Evolutionary conservation across 108 stramenopile species (phyloP), one percentile per base, ranked within the genome.

Genomic region (Cylindrotheca closterium): DNA sequence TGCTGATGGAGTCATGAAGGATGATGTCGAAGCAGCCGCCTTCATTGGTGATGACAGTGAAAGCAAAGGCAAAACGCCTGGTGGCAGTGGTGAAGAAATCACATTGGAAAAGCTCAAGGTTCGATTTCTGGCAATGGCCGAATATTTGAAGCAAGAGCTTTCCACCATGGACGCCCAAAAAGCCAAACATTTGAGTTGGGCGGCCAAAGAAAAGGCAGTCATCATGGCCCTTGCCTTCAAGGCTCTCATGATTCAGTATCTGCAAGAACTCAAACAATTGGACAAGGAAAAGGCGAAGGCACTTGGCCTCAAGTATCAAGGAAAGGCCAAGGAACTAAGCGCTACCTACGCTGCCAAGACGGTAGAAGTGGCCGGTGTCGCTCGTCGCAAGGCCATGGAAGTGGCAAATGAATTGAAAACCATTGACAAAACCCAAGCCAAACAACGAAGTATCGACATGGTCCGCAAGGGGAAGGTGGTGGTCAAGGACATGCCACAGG

Each of bases 241-340:
- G 37, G 37, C 37, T 10, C 37, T 42, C 15, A 42, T 42, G 37
- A 7, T 42, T 42, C 37, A 42, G 37, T 42, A 42, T 42, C 15
- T 10, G 10, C 10, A 42, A 7, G 37, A 42, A 15, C 7, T 42
- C 10, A 42, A 7, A 7, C 7, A 42, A 42, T 15, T 42, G 7
- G 37, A 42, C 37, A 42, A 42, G 37, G 37, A 42, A 42, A 42
- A 42, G 37, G 37, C 37, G 37, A 42, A 42, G 37, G 37, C 7
- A 15, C 37, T 42, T 15, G 37, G 37, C 37, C 37, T 42, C 37
- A 42, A 42, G 37, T 42, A 42, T 42, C 7, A 42, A 42, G 37
- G 10, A 15, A 42, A 42, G 15, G 37, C 37, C 10, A 15, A 42
- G 15, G 37, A 42, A 15, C 7, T 15, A 15, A 15, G 10, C 15